Evolutionary conservation across 2,329 filamentous ascomycete genomes (phyloP).

Genomic region (Exophiala xenobiotica): DNA sequence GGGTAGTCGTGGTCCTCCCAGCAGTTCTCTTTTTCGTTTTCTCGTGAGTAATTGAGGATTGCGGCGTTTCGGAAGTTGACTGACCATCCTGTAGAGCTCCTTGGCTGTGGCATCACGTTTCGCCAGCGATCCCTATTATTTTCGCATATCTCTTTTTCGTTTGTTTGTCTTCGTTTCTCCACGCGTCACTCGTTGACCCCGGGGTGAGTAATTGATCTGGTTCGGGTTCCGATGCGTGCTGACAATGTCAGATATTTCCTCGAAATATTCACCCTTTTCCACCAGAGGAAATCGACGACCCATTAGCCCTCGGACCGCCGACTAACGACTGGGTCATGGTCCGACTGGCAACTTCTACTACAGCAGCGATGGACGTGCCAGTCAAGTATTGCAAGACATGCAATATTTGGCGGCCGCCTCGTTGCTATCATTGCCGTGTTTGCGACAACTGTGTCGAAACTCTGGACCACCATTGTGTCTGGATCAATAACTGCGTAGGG

Average conservation of each 20-base stretch:
- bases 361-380: slow-evolving; percentile 93
- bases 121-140: slow-evolving; percentile 81
- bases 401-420: slow-evolving; percentile 93
- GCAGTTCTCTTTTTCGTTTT: slow-evolving; percentile 79
- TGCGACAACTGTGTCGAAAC: slow-evolving; percentile 98
- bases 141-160: slow-evolving; percentile 92
- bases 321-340: slow-evolving; percentile 94
- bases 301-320: slow-evolving; percentile 74
- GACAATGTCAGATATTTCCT: slow-evolving; percentile 72
- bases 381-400: slow-evolving; percentile 98
- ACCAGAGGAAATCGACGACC: slow-evolving; percentile 73
- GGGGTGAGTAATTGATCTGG: slow-evolving; percentile 64
- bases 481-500: slow-evolving; percentile 98
- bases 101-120: slow-evolving; percentile 82
- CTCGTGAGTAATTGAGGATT: slow-evolving; percentile 54
- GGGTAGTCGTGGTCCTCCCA: slow-evolving; percentile 74
- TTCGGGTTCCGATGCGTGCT: slow-evolving; percentile 1
- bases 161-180: slow-evolving; percentile 88
- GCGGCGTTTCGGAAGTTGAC: slow-evolving; percentile 30
- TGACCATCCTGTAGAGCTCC: slow-evolving; percentile 55
- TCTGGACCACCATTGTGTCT: slow-evolving; percentile 96
- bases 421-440: slow-evolving; percentile 91
- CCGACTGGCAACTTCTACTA: slow-evolving; percentile 69
- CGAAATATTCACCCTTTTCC: slow-evolving; percentile 89
- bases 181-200: slow-evolving; percentile 88